Conservation (phyloP, 352 stramenopile species). For the Phytopythium sindhum region DNA sequence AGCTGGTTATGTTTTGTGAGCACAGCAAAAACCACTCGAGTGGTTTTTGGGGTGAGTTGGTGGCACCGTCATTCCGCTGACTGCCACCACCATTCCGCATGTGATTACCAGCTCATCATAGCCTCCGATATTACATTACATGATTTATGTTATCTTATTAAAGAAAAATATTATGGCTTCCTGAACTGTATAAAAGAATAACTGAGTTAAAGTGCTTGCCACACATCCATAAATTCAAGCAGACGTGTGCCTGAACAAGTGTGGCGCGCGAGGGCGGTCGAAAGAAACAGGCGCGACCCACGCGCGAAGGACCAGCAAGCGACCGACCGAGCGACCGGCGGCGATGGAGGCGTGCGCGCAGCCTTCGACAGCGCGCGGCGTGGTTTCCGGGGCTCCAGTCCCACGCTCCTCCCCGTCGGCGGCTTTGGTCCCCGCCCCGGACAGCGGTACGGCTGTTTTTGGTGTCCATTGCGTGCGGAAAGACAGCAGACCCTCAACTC, state of each 20-base stretch:
- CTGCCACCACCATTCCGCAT: not conserved
- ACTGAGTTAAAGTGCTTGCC: too few species aligned
- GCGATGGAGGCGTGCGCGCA: not conserved
- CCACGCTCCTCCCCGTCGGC: not conserved
- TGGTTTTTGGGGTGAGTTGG: too few species aligned
- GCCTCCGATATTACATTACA: not conserved
- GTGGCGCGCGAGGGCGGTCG: not conserved
- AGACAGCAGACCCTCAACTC: not conserved
- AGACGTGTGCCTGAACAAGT: too few species aligned
- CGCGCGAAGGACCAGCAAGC: not conserved
- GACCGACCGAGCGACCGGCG: not conserved
- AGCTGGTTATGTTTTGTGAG: too few species aligned
- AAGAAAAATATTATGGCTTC: too few species aligned
- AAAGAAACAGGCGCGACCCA: slow-evolving; percentile 3
- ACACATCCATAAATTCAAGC: too few species aligned
- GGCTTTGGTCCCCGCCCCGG: too few species aligned
- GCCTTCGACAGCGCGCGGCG: not conserved
- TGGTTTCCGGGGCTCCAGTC: not conserved
- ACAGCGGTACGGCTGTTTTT: not conserved
- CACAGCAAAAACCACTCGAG: too few species aligned
- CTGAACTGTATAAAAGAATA: too few species aligned
- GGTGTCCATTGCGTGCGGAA: not conserved
- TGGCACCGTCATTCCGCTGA: not conserved
- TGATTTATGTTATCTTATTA: not conserved
- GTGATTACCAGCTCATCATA: not conserved